phyloP scores from a whole-genome alignment of 208 protist species.

The Leishmania tarentolae region DNA sequence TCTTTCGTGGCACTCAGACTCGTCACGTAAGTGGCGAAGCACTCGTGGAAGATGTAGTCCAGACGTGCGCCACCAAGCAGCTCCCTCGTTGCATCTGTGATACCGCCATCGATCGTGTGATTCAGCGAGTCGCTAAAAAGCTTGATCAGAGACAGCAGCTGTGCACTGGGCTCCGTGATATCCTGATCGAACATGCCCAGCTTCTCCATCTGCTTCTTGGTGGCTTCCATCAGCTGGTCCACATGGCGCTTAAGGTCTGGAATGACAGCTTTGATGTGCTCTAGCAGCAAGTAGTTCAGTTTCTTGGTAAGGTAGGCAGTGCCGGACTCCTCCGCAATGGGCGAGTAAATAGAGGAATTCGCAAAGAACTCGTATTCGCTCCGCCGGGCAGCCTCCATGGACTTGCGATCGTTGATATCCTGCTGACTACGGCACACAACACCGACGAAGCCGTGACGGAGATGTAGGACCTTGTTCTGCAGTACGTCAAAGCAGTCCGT shows the following conservation, averaged over 20 bases:
- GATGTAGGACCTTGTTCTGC: slow-evolving; percentile 89
- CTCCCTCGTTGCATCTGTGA: slow-evolving; percentile 91
- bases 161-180: slow-evolving; percentile 80
- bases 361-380: slow-evolving; percentile 95
- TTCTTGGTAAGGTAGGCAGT: slow-evolving; percentile 92
- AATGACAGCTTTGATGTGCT: slow-evolving; percentile 95
- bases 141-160: slow-evolving; percentile 87
- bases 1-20: slow-evolving; percentile 91
- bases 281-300: slow-evolving; percentile 93
- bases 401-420: slow-evolving; percentile 95
- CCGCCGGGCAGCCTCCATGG: slow-evolving; percentile 84
- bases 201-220: slow-evolving; percentile 89
- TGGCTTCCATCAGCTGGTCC: slow-evolving; percentile 82
- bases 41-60: slow-evolving; percentile 96
- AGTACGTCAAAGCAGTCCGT: slow-evolving; percentile 98
- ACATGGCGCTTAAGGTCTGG: slow-evolving; percentile 94
- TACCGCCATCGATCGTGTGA: slow-evolving; percentile 95
- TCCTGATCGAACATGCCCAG: slow-evolving; percentile 88
- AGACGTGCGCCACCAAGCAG: slow-evolving; percentile 96
- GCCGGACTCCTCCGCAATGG: slow-evolving; percentile 83
- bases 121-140: slow-evolving; percentile 89
- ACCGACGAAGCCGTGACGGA: slow-evolving; percentile 97
- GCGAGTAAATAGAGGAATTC: slow-evolving; percentile 91
- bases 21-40: slow-evolving; percentile 90
- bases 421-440: slow-evolving; percentile 98